These are phyloP conservation scores for Podila horticola DNA, from an alignment of 192 early-diverging fungal species.

Conservation along the genomic window DNA sequence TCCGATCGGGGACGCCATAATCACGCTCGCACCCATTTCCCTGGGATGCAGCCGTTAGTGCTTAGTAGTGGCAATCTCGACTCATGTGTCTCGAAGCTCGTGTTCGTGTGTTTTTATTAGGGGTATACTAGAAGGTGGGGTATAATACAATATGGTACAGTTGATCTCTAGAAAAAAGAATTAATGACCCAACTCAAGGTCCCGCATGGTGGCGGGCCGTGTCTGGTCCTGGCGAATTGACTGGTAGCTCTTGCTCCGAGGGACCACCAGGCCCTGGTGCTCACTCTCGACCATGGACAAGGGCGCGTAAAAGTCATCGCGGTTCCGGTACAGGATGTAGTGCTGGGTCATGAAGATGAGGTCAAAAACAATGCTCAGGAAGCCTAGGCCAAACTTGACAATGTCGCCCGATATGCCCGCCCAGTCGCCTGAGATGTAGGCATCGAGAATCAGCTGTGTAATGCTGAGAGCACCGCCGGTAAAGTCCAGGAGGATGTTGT, in stretches of 20 bases:
- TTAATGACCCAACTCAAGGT: constrained; percentile 1
- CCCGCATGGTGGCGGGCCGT: constrained; percentile 2
- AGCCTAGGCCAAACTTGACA: constrained; percentile 82
- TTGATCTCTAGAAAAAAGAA: background rate
- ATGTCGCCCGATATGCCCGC: constrained; percentile 58
- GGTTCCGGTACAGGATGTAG: constrained; percentile 75
- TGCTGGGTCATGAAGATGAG: constrained; percentile 86
- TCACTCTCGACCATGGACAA: constrained; percentile 13
- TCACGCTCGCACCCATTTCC: too few species aligned
- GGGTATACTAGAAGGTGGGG: too few species aligned
- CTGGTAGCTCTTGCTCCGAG: background rate
- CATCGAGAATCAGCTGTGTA: constrained; percentile 82
- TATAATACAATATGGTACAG: too few species aligned
- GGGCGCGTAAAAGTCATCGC: constrained; percentile 26
- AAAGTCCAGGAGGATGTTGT: constrained; percentile 89
- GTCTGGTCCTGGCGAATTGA: background rate
- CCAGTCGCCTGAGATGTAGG: constrained; percentile 66
- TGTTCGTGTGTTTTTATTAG: too few species aligned
- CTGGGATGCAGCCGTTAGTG: too few species aligned
- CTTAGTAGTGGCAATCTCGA: too few species aligned
- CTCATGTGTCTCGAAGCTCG: too few species aligned
- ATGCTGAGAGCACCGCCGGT: constrained; percentile 84
- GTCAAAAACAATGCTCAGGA: constrained; percentile 85
- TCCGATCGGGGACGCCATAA: too few species aligned
- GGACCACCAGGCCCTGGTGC: constrained; percentile 12